A percentile compares a stretch with the other conserved stretches of the same genome.
These are phyloP conservation scores for Elongisporangium anandrum DNA, from an alignment of 352 stramenopile genomes.

Conservation along the genomic window DNA sequence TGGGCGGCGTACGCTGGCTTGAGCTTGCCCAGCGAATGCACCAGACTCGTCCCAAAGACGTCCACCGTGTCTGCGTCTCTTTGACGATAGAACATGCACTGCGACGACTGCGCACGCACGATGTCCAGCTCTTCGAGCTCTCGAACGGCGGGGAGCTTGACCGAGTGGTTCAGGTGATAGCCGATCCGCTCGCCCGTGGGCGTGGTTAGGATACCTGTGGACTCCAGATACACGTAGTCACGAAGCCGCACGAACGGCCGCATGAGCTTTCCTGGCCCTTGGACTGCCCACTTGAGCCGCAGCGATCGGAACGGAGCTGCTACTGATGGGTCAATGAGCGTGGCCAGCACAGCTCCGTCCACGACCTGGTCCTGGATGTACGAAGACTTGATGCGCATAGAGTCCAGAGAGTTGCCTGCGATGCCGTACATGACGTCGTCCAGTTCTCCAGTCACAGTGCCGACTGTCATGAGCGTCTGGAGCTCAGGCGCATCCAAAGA, in stretches of 20 bases:
- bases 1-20: not conserved
- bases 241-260: constrained; percentile 12
- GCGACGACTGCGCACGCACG: not conserved
- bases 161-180: constrained; percentile 17
- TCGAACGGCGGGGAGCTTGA: not conserved
- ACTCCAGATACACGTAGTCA: constrained; percentile 21
- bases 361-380: constrained; percentile 24
- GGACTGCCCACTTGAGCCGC: constrained; percentile 30
- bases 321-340: constrained; percentile 7
- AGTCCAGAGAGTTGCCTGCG: constrained; percentile 23
- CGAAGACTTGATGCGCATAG: constrained; percentile 25
- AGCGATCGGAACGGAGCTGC: constrained; percentile 20
- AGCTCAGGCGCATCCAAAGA: constrained; percentile 1
- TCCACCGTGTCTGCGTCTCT: constrained; percentile 6
- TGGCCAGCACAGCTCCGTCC: constrained; percentile 20
- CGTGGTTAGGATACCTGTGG: constrained; percentile 6
- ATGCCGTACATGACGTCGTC: constrained; percentile 39
- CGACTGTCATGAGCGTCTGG: constrained; percentile 7
- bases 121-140: not conserved
- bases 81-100: not conserved
- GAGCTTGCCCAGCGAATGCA: not conserved
- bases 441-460: constrained; percentile 35
- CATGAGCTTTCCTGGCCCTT: constrained; percentile 11
- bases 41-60: constrained; percentile 3
- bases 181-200: constrained; percentile 12